Percentiles rank a stretch among this genome's conserved stretches.
phyloP scores from a whole-genome alignment of 2,329 filamentous ascomycete species.

The Pestalotiopsis fici region DNA sequence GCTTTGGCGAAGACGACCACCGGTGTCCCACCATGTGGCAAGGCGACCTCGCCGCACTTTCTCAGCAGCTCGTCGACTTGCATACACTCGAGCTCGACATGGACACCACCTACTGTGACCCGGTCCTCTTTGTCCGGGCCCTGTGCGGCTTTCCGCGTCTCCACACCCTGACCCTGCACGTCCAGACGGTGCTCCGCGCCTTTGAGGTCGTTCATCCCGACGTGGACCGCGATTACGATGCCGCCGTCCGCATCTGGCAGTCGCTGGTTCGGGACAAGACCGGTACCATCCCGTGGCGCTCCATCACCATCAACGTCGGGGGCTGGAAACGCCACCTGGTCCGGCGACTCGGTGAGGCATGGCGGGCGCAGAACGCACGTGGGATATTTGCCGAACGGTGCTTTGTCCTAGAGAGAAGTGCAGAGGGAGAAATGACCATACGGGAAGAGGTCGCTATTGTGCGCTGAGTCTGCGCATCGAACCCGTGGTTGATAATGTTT shows the following conservation, averaged over 20 bases:
- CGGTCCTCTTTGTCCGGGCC: conserved; percentile 36
- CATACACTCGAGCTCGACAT: conserved; percentile 48
- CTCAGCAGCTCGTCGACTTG: conserved; percentile 30
- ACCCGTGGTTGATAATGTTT: too few species aligned
- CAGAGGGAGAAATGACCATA: conserved; percentile 16
- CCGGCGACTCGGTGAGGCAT: conserved; percentile 39
- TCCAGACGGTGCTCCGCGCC: conserved; percentile 41
- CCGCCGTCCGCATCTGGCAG: conserved; percentile 33
- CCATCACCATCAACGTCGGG: conserved; percentile 47
- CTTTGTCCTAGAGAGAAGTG: conserved; percentile 38
- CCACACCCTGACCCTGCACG: conserved; percentile 42
- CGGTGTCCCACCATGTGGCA: conserved; percentile 41
- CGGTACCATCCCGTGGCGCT: conserved; percentile 32
- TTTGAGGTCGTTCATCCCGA: conserved; percentile 25
- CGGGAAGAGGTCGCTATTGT: conserved; percentile 24
- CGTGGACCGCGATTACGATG: conserved; percentile 38
- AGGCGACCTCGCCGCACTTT: conserved; percentile 34
- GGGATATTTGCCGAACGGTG: conserved; percentile 49
- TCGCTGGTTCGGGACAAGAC: conserved; percentile 31
- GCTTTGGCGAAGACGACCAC: conserved; percentile 43
- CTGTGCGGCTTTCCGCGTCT: conserved; percentile 40
- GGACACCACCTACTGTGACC: conserved; percentile 38
- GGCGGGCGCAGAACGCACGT: conserved; percentile 39
- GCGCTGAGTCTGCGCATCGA: background rate
- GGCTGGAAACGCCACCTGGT: conserved; percentile 48